A percentile compares a stretch with the other conserved stretches of the same genome.
Conservation (phyloP, 2,329 filamentous ascomycete species). For the Monascus ruber region DNA sequence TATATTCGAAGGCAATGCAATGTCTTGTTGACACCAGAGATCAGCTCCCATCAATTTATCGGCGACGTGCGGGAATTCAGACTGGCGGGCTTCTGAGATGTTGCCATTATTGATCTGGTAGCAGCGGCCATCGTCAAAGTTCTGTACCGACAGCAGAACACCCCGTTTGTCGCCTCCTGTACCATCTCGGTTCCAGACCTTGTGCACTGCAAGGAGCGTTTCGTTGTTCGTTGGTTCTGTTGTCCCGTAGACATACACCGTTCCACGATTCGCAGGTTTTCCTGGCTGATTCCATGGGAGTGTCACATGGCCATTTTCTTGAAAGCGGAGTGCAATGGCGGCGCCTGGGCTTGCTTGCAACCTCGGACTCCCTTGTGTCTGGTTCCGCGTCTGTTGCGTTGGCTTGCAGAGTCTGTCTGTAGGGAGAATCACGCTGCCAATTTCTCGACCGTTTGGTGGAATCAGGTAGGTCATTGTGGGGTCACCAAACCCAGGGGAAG, state of each 20-base stretch:
- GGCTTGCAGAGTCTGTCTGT: conserved; percentile 53
- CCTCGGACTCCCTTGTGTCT: conserved; percentile 49
- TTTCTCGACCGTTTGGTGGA: conserved; percentile 41
- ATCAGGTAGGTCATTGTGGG: conserved; percentile 51
- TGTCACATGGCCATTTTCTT: conserved; percentile 68
- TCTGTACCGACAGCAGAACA: conserved; percentile 60
- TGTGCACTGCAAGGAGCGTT: conserved; percentile 53
- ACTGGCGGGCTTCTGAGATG: conserved; percentile 50
- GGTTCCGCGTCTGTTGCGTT: conserved; percentile 48
- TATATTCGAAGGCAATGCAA: conserved; percentile 59
- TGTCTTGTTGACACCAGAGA: conserved; percentile 70
- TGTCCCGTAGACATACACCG: conserved; percentile 66
- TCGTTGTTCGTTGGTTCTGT: conserved; percentile 47
- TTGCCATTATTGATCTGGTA: conserved; percentile 59
- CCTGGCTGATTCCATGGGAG: conserved; percentile 43
- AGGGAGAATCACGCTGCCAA: conserved; percentile 37
- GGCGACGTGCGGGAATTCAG: conserved; percentile 40
- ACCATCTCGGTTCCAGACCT: conserved; percentile 67
- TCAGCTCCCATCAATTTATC: conserved; percentile 46
- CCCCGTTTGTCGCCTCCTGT: conserved; percentile 72
- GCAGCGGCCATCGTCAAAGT: conserved; percentile 86
- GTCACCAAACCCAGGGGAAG: conserved; percentile 46
- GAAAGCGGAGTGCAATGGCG: conserved; percentile 54
- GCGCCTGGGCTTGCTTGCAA: conserved; percentile 52
- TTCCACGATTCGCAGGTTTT: conserved; percentile 56